phyloP scores from a whole-genome alignment of 257 asterid species.

The Euphrasia confusa region DNA sequence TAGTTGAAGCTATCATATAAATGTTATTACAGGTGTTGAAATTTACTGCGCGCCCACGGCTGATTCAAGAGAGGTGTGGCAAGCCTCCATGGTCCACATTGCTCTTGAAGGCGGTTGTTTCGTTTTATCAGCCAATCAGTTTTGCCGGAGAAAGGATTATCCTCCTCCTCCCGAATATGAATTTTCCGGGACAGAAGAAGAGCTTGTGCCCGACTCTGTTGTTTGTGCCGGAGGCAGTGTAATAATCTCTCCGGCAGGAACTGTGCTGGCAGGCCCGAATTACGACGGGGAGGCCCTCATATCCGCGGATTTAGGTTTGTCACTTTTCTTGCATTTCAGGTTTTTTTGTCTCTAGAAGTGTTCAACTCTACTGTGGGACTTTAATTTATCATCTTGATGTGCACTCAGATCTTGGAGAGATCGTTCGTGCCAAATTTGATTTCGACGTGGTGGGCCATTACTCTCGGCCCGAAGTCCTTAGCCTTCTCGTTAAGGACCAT shows the following conservation, averaged over 20 bases:
- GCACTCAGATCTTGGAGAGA: conserved; percentile 77
- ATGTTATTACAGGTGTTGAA: conserved; percentile 57
- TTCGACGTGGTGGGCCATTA: conserved; percentile 97
- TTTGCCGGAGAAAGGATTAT: conserved; percentile 85
- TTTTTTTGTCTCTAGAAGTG: conserved; percentile 1
- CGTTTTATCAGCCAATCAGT: conserved; percentile 90
- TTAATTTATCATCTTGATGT: not conserved
- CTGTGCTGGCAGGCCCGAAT: conserved; percentile 90
- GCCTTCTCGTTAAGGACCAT: conserved; percentile 73
- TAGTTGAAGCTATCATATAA: conserved; percentile 13
- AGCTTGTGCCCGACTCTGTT: conserved; percentile 73
- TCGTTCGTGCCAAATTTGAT: conserved; percentile 83
- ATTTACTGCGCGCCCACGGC: conserved; percentile 98
- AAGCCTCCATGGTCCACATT: conserved; percentile 92
- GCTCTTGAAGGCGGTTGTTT: conserved; percentile 98
- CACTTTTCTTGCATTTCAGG: not conserved
- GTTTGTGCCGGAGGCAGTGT: conserved; percentile 96
- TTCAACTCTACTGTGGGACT: not conserved
- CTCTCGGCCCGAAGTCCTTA: conserved; percentile 83
- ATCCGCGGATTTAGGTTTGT: conserved; percentile 82
- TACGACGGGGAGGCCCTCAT: conserved; percentile 91
- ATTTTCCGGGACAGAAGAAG: conserved; percentile 69
- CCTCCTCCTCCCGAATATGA: conserved; percentile 88
- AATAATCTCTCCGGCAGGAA: conserved; percentile 84
- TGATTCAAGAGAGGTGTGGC: conserved; percentile 90